A percentile compares a stretch with the other conserved stretches of the same genome.
Evolutionary conservation across 495 filamentous ascomycete genomes (phyloP).

Genomic region (Tuber indicum): DNA sequence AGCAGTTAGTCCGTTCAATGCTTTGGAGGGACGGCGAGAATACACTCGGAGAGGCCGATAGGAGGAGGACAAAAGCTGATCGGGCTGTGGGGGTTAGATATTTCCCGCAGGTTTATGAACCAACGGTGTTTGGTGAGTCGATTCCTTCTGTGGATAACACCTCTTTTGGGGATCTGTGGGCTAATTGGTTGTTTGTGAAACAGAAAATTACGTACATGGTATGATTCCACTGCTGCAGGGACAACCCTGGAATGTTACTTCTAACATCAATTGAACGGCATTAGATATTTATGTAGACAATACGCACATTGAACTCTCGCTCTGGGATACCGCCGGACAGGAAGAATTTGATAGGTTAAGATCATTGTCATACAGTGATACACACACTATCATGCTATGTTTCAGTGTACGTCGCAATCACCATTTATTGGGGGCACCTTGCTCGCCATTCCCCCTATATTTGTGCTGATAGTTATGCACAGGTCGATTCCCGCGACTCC

Average conservation of each 20-base stretch:
- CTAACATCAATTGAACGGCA: conserved; percentile 9
- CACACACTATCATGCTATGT: conserved; percentile 96
- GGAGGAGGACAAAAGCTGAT: conserved; percentile 15
- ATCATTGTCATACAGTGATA: conserved; percentile 94
- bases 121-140: conserved; percentile 78
- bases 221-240: conserved; percentile 33
- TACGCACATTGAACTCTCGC: conserved; percentile 88
- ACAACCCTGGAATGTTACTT: conserved; percentile 17
- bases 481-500: conserved; percentile 88
- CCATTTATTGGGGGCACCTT: not conserved
- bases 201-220: conserved; percentile 99
- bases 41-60: not conserved
- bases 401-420: conserved; percentile 59
- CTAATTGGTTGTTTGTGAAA: conserved; percentile 40
- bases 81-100: conserved; percentile 53
- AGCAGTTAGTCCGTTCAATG: conserved; percentile 26
- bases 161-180: conserved; percentile 4
- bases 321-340: conserved; percentile 98
- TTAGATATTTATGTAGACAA: conserved; percentile 95
- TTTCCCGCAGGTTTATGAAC: conserved; percentile 97
- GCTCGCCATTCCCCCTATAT: not conserved
- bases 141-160: conserved; percentile 13
- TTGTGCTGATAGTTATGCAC: conserved; percentile 10
- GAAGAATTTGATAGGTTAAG: conserved; percentile 98
- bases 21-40: conserved; percentile 10